Conservation (phyloP, 192 early-diverging fungal species). For the Haplosporangium gracile region DNA sequence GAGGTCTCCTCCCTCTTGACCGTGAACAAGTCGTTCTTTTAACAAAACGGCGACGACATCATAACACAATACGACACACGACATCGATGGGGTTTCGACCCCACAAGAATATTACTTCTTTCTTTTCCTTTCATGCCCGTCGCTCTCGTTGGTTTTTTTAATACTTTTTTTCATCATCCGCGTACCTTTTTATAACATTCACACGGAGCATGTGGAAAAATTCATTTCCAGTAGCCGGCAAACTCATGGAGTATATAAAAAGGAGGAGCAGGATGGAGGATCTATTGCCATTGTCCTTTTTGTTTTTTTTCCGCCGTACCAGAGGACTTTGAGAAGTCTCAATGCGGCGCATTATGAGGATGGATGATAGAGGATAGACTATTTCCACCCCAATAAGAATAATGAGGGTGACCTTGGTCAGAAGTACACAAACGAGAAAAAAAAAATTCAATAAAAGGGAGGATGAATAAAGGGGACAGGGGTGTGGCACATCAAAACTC, state of each 20-base stretch:
- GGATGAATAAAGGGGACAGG: background rate
- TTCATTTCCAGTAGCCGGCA: background rate
- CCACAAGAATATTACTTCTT: background rate
- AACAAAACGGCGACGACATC: background rate
- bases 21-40: background rate
- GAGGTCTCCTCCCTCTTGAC: background rate
- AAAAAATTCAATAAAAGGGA: background rate
- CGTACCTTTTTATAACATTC: background rate
- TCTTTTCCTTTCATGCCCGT: background rate
- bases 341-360: too few species aligned
- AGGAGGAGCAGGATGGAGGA: too few species aligned
- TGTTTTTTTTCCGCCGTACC: too few species aligned
- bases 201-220: background rate
- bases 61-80: background rate
- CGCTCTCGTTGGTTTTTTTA: background rate
- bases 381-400: too few species aligned
- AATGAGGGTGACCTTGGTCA: too few species aligned
- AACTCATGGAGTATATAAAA: background rate
- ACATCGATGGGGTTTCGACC: constrained; percentile 10
- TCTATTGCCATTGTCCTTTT: background rate
- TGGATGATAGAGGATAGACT: too few species aligned
- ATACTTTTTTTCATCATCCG: background rate
- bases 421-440: background rate
- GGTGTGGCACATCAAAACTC: background rate
- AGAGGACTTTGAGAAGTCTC: too few species aligned